Evolutionary conservation across 2,329 filamentous ascomycete genomes (phyloP), one percentile per base, ranked within the genome.

Genomic region (Botrytis cinerea): DNA sequence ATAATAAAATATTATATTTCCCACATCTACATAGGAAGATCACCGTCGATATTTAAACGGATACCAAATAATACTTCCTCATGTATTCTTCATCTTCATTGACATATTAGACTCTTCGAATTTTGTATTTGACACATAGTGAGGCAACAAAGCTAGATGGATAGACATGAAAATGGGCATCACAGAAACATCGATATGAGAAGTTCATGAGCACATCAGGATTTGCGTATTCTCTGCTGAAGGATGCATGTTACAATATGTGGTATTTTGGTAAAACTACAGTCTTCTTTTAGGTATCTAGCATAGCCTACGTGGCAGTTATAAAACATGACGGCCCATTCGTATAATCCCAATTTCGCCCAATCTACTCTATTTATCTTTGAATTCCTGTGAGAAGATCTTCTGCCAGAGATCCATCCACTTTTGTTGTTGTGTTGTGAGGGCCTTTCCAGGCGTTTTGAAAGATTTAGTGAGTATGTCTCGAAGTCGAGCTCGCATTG

Each of bases 331-430:
- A 51, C 43, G 45, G 22, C 71, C 51, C 18, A 2, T 61, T 40
- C 25, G 38, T 73, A 59, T 48, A 60, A 60, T 32, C 32, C 68
- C 40, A 61, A 48, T 57, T 16, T 28, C 51, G 28, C 48, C 62
- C 38, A 45, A 5, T 18, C 12, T 32, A 61, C 32, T 64, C 48
- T 75, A 79, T 75, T 78, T 79, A 48, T 80, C 78, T 73, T 77
- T 78, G 59, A 78, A 78, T 71, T 81, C 79, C 74, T 81, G 80
- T 6, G 85, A 84, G 78, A 93, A 93, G 8, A 94, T 87, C 71
- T 85, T 86, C 82, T 93, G 90, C 91, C 91, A 94, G 40, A 92
- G 85, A 71, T 92, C 90, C 69, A 94, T 84, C 92, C 92, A 94
- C 78, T 89, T 89, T 81, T 90, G 88, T 78, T 94, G 91, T 79